Percentiles rank a stretch among this genome's conserved stretches.
phyloP scores from a whole-genome alignment of 2,329 filamentous ascomycete species.

The Sporothrix mexicana region DNA sequence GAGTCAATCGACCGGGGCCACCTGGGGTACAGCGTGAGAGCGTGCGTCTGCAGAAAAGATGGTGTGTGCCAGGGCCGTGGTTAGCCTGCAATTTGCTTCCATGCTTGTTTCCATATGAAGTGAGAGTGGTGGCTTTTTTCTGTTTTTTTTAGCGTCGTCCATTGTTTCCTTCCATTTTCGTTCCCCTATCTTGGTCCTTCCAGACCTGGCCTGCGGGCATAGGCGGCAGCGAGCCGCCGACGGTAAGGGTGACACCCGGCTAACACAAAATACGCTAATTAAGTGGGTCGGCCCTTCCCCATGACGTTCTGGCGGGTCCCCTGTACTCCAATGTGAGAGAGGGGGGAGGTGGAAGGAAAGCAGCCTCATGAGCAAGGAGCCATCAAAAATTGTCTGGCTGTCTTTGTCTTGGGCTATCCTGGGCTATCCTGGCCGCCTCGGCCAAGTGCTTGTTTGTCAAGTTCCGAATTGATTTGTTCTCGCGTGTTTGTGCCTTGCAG shows the following conservation, averaged over 20 bases:
- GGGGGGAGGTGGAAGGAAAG: constrained; percentile 5
- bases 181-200: no score
- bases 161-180: not conserved
- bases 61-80: not conserved
- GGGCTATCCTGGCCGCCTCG: no score
- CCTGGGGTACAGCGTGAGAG: constrained; percentile 8
- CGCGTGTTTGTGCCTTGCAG: no score
- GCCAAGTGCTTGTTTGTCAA: no score
- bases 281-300: not conserved
- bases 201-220: no score
- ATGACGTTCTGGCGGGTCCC: not conserved
- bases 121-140: not conserved
- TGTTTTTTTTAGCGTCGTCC: not conserved
- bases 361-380: no score
- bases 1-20: not conserved
- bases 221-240: no score
- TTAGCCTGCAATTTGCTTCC: constrained; percentile 12
- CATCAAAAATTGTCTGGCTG: no score
- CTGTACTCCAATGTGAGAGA: constrained; percentile 1
- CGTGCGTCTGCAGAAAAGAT: not conserved
- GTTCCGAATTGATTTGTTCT: no score
- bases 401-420: no score
- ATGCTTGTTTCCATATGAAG: not conserved
- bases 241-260: no score
- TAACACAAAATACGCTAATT: no score